Evolutionary conservation across 192 early-diverging fungal genomes (phyloP).

Genomic region (Coemansia sp.): DNA sequence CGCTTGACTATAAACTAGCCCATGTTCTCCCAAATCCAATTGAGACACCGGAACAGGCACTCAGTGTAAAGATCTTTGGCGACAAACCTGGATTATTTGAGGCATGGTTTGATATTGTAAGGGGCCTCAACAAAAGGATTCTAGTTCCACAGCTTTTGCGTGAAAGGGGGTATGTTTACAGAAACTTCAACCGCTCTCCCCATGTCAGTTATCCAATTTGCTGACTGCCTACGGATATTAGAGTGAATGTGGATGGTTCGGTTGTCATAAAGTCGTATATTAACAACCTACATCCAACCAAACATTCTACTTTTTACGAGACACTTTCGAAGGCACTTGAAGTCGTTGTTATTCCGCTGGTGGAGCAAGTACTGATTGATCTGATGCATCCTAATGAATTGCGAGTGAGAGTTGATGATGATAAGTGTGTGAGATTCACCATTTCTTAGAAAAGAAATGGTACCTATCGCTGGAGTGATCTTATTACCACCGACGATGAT

Average conservation of each 20-base stretch:
- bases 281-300: slow-evolving; percentile 62
- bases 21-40: slow-evolving; percentile 9
- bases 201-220: background rate
- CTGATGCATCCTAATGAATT: background rate
- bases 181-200: no score
- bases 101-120: background rate
- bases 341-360: slow-evolving; percentile 56
- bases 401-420: background rate
- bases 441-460: background rate
- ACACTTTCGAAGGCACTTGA: slow-evolving; percentile 45
- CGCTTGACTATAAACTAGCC: slow-evolving; percentile 1
- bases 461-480: background rate
- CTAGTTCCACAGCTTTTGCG: no score
- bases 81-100: background rate
- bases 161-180: no score
- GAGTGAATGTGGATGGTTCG: slow-evolving; percentile 37
- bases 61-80: background rate
- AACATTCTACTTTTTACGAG: slow-evolving; percentile 44
- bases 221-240: slow-evolving; percentile 65
- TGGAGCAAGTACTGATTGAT: slow-evolving; percentile 52
- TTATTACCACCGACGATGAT: background rate
- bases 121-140: background rate
- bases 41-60: background rate
- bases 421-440: slow-evolving; percentile 6
- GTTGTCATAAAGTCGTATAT: slow-evolving; percentile 59